phyloP scores from a whole-genome alignment of 108 stramenopile genomes.

The Cyclotella cryptica region DNA sequence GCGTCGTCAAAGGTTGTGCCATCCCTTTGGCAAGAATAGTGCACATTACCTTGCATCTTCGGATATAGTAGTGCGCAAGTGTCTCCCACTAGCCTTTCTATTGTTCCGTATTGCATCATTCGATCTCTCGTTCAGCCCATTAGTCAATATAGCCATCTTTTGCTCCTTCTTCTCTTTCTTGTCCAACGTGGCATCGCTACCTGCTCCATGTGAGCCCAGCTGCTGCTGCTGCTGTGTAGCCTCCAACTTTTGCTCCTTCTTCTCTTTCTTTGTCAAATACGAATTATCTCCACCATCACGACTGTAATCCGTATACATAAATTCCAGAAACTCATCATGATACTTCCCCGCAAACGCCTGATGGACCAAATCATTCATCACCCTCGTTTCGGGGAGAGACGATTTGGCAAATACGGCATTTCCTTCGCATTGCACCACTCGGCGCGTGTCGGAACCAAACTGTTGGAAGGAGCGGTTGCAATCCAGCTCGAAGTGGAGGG shows the following conservation, averaged over 20 bases:
- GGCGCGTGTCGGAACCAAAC: neutral
- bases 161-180: constrained; percentile 1
- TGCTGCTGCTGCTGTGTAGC: neutral
- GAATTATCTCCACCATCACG: neutral
- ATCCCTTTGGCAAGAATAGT: no score
- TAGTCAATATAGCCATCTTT: neutral
- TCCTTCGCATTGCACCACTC: constrained; percentile 17
- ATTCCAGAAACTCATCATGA: constrained; percentile 15
- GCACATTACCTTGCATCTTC: no score
- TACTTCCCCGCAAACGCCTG: constrained; percentile 21
- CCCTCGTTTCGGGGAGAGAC: neutral
- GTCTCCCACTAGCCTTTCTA: neutral
- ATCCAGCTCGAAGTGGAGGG: constrained; percentile 5
- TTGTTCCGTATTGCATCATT: neutral
- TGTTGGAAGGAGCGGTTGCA: neutral
- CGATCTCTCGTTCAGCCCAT: neutral
- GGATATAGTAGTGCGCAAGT: no score
- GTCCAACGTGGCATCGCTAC: neutral
- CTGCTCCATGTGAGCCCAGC: neutral
- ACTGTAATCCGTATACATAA: constrained; percentile 6
- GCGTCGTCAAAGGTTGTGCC: no score
- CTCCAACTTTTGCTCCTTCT: constrained; percentile 10
- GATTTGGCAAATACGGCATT: constrained; percentile 3
- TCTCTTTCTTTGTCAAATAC: constrained; percentile 1
- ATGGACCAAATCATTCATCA: constrained; percentile 28